Evolutionary conservation across 495 filamentous ascomycete species (phyloP), one percentile per base, ranked within the genome.

Genomic region (Amphirosellinia nigrospora): DNA sequence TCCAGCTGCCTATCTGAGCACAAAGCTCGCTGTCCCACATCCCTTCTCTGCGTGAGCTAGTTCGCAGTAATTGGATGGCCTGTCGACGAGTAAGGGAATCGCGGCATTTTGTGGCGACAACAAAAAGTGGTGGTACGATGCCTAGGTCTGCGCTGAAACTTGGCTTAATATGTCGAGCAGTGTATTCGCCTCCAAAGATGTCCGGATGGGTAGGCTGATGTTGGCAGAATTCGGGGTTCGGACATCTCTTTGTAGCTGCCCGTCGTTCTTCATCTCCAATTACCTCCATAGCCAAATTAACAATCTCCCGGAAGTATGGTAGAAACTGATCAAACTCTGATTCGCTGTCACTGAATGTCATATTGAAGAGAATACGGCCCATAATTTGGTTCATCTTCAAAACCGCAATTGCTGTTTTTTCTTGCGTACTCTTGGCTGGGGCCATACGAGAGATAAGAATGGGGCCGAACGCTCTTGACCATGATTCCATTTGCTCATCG

Each of bases 1-100:
- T 78, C 79, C 85, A 85, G 68, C 84, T 82, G 11, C 82, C 86
- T 68, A 89, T 84, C 2, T 80, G 79, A 8, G 86, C 87, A 26
- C 83, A 82, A 43, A 88, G 75, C 68, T 85, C 77, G 71, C 87
- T 89, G 75, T 91, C 87, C 85, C 86, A 91, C 72, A 91, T 84
- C 21, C 86, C 89, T 78, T 91, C 90, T 71, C 88, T 82, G 39
- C 89, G 79, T 4, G 85, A 83, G 53, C 83, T 82, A 28, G 81
- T 82, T 45, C 80, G 78, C 36, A 91, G 78, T 11, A 90, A 73
- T 62, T 80, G 76, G 52, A 91, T 86, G 7, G 89, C 89, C 66
- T 84, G 82, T 4, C 85, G 79, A 15, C 89, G 81, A 56, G 87
- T 82, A 0, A 75, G 53, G 1, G 85, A 81, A 68, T 91, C 84